phyloP scores from a whole-genome alignment of 768 basidiomycete genomes.

The Psilocybe sp. region DNA sequence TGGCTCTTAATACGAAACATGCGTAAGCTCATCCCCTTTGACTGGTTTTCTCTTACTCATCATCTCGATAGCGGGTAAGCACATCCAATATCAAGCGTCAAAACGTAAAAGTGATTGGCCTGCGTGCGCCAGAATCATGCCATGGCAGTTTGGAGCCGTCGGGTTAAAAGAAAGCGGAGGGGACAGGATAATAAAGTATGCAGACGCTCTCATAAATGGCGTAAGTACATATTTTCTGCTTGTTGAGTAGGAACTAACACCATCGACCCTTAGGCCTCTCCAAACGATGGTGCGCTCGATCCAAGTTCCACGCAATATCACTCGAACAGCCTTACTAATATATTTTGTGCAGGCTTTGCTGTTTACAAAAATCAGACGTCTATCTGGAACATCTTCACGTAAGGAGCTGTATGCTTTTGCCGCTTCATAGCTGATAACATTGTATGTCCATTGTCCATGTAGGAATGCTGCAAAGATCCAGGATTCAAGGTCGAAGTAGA shows the following conservation, averaged over 20 bases:
- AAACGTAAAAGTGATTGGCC: neutral
- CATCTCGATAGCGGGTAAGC: conserved; percentile 26
- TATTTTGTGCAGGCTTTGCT: conserved; percentile 33
- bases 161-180: conserved; percentile 49
- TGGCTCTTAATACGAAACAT: conserved; percentile 47
- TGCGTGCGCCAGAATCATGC: conserved; percentile 40
- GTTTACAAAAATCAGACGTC: conserved; percentile 52
- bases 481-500: conserved; percentile 26
- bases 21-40: conserved; percentile 30
- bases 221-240: conserved; percentile 18
- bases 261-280: conserved; percentile 38
- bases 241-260: neutral
- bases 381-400: conserved; percentile 53
- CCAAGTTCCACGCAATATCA: neutral
- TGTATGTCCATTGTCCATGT: conserved; percentile 4
- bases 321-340: too few relatives aligned
- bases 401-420: conserved; percentile 9
- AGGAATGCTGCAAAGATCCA: conserved; percentile 34
- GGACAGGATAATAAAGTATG: conserved; percentile 53
- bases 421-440: neutral
- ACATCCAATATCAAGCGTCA: neutral
- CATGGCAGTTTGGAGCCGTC: conserved; percentile 55
- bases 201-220: conserved; percentile 48
- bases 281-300: conserved; percentile 45
- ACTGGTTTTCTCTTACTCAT: neutral